These are phyloP conservation scores for Epichloe sylvatica DNA, from an alignment of 2,329 filamentous ascomycete species.

Conservation along the genomic window DNA sequence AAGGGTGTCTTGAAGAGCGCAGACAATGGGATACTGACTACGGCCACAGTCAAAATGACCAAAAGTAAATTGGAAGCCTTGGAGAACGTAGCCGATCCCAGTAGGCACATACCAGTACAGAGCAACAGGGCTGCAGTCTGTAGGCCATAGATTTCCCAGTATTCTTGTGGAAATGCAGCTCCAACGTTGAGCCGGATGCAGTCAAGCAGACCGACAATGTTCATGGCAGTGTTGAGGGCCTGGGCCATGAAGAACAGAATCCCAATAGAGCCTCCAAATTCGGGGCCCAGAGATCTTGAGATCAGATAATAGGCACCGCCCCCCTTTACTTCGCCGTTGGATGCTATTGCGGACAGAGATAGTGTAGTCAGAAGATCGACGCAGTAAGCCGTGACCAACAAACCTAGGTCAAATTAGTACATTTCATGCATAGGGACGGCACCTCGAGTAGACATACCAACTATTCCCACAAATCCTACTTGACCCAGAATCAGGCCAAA, in stretches of 20 bases:
- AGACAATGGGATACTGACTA: constrained; percentile 73
- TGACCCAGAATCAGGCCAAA: constrained; percentile 78
- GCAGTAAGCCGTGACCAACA: constrained; percentile 61
- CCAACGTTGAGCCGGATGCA: constrained; percentile 68
- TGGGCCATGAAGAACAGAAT: constrained; percentile 86
- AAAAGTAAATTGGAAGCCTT: constrained; percentile 67
- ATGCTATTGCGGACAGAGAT: constrained; percentile 77
- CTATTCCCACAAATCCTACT: constrained; percentile 63
- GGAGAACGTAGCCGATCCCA: constrained; percentile 68
- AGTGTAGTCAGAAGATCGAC: constrained; percentile 76
- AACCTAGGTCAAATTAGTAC: constrained; percentile 29
- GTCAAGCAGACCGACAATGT: constrained; percentile 73
- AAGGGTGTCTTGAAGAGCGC: constrained; percentile 56
- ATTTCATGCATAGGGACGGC: not conserved
- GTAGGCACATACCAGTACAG: constrained; percentile 63
- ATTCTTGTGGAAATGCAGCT: constrained; percentile 49
- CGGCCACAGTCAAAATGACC: constrained; percentile 55
- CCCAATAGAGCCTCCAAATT: constrained; percentile 81
- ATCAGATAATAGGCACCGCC: constrained; percentile 84
- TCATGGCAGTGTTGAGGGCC: constrained; percentile 74
- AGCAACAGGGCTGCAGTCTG: constrained; percentile 55
- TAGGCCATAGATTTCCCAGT: constrained; percentile 66
- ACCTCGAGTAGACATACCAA: constrained; percentile 38
- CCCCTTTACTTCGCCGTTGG: constrained; percentile 81
- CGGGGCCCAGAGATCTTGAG: constrained; percentile 69